A percentile compares a stretch with the other conserved stretches of the same genome.
These are phyloP conservation scores for Beta corolliflora DNA, from an alignment of 179 eudicot genomes.

Conservation along the genomic window DNA sequence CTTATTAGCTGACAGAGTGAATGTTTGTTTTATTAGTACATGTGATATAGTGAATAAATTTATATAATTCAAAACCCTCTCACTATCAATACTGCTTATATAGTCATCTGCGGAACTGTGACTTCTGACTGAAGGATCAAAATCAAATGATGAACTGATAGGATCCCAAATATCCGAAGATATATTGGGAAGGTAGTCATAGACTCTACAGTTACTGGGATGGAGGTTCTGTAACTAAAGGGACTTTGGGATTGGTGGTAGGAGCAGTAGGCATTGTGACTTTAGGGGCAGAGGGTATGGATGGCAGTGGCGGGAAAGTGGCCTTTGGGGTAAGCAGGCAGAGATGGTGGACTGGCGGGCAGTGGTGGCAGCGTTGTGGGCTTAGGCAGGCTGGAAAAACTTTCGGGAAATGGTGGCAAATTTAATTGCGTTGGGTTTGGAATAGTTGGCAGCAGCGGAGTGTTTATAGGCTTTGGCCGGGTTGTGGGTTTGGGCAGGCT, in stretches of 20 bases:
- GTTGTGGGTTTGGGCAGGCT: slow-evolving; percentile 16
- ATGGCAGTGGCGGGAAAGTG: slow-evolving; percentile 24
- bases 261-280: slow-evolving; percentile 18
- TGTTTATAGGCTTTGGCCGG: slow-evolving; percentile 16
- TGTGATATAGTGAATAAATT: not conserved
- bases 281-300: slow-evolving; percentile 19
- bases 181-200: not conserved
- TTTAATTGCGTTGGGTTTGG: slow-evolving; percentile 15
- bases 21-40: not conserved
- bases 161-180: not conserved
- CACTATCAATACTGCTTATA: not conserved
- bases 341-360: too few relatives aligned
- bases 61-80: not conserved
- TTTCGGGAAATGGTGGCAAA: slow-evolving; percentile 18
- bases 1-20: not conserved
- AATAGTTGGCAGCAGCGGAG: slow-evolving; percentile 15
- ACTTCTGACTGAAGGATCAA: not conserved
- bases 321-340: too few relatives aligned
- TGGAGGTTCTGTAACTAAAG: slow-evolving; percentile 28
- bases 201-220: slow-evolving; percentile 16
- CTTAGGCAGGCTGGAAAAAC: slow-evolving; percentile 19
- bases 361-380: not conserved
- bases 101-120: not conserved
- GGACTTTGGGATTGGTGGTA: slow-evolving; percentile 15
- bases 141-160: not conserved